Percentiles rank a stretch among this genome's conserved stretches.
These are phyloP conservation scores for Tolypocladium inflatum DNA, from an alignment of 2,329 filamentous ascomycete genomes.

Conservation along the genomic window DNA sequence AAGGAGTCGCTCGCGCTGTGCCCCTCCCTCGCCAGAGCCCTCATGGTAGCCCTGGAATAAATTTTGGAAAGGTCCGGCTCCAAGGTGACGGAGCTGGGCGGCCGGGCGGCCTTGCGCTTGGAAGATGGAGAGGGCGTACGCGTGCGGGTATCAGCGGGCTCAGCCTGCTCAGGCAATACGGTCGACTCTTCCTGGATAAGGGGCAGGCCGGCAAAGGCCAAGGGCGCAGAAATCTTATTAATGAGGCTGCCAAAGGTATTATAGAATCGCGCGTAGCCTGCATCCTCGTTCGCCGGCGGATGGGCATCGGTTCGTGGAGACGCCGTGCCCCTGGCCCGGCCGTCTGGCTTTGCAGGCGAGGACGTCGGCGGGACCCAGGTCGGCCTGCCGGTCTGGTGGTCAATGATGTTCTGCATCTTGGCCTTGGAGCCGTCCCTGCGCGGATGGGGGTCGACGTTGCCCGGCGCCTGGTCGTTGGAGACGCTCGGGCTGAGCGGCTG, in stretches of 20 bases:
- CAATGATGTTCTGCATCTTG: conserved; percentile 48
- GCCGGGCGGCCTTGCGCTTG: conserved; percentile 19
- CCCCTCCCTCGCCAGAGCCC: conserved; percentile 63
- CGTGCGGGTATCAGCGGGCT: conserved; percentile 25
- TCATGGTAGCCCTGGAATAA: conserved; percentile 77
- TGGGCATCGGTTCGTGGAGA: conserved; percentile 16
- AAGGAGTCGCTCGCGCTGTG: conserved; percentile 66
- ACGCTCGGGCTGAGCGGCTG: conserved; percentile 63
- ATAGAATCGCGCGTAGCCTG: conserved; percentile 86
- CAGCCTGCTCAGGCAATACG: conserved; percentile 8
- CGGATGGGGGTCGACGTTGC: conserved; percentile 52
- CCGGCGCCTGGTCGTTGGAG: conserved; percentile 64
- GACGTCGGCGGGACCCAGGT: conserved; percentile 39
- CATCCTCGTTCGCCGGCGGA: conserved; percentile 41
- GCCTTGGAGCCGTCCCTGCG: conserved; percentile 38
- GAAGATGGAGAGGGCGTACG: conserved; percentile 24
- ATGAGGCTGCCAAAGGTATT: conserved; percentile 83
- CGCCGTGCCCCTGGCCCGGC: conserved; percentile 12
- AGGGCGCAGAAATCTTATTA: conserved; percentile 76
- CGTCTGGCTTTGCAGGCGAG: conserved; percentile 13
- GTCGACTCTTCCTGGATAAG: conserved; percentile 47
- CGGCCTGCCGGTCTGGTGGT: conserved; percentile 41
- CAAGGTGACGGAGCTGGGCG: conserved; percentile 12
- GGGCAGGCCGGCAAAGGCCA: conserved; percentile 88
- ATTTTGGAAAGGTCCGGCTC: conserved; percentile 75